Conservation (phyloP, 1,284 basidiomycete genomes). For the Sphaerobolus stellatus region DNA sequence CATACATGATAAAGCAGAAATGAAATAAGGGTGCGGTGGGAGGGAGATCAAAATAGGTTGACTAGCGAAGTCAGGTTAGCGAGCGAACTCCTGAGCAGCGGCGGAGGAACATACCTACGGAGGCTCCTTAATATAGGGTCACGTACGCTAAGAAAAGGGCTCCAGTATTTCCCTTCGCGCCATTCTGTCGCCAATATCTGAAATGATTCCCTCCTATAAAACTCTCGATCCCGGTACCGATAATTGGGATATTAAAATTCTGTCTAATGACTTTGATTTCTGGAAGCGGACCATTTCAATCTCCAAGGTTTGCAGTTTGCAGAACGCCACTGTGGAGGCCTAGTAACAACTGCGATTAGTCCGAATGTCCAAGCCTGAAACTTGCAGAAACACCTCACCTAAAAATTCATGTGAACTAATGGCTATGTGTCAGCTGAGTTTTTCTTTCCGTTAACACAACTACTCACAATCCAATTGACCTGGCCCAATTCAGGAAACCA, state of each 20-base stretch:
- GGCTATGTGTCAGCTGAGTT: constrained; percentile 37
- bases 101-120: too few relatives aligned
- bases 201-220: constrained; percentile 68
- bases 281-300: constrained; percentile 59
- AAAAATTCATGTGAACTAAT: constrained; percentile 74
- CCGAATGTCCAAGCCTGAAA: neutral
- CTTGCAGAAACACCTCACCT: constrained; percentile 33
- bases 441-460: neutral
- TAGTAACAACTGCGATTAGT: neutral
- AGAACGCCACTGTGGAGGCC: constrained; percentile 56
- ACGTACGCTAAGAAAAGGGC: constrained; percentile 70
- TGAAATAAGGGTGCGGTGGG: too few relatives aligned
- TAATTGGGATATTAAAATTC: constrained; percentile 55
- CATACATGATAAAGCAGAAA: too few relatives aligned
- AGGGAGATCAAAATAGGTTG: too few relatives aligned
- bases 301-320: constrained; percentile 70
- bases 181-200: constrained; percentile 72
- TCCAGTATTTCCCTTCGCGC: constrained; percentile 52
- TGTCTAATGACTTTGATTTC: constrained; percentile 67
- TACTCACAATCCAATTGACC: constrained; percentile 63
- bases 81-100: too few relatives aligned
- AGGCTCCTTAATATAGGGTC: too few relatives aligned
- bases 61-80: too few relatives aligned
- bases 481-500: constrained; percentile 58
- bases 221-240: constrained; percentile 64